Base-by-base conservation (phyloP, 2,329 filamentous ascomycete species). In the Colletotrichum salicis region DNA sequence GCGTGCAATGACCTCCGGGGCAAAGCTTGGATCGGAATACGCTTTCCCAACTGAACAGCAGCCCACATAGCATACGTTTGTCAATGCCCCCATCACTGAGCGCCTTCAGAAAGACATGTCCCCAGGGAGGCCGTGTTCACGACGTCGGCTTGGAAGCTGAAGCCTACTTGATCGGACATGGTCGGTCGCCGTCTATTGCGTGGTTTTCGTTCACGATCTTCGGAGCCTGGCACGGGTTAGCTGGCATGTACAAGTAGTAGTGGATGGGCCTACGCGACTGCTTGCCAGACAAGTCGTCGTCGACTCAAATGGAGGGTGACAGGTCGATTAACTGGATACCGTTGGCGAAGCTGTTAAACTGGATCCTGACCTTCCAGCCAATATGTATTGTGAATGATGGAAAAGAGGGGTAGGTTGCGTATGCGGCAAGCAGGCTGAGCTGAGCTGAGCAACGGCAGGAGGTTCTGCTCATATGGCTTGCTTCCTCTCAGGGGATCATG, bases 31-130 rank as follows among this genome's bases (percentile, higher is more conserved):
- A 48, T 33, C 0, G 61, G 55, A 0, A 65, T 5, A 3, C 37
- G 41, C 1, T 63, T 41, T 3, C 67, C 67, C 3, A 70, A 8
- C n/a, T 63, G 64, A 3, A 70, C 37, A 0, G 67, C 45, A 1
- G 67, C 15, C 12, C 31, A 35, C 2, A 65, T 8, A 0, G 67
- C 55, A 2, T 65, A 65, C 0, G 61, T 60, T n/a, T n/a, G 1
- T 70, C 33, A 24, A 70, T 61, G 2, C 54, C 33, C 5, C 54
- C 61, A n/a, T 70, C 67, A 13, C 67, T 65, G 4, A 70, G 31
- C 1, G 61, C 55, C 33, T 70, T 65, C 12, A 65, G 13, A 0
- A 70, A 55, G 12, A 65, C 57, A 27, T 64, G 60, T 3, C 52
- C 52, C 10, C 2, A 68, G 52, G 0, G 66, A 68, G 3, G n/a